phyloP scores from a whole-genome alignment of 371 early-diverging fungal species.

The Coemansia sp. region DNA sequence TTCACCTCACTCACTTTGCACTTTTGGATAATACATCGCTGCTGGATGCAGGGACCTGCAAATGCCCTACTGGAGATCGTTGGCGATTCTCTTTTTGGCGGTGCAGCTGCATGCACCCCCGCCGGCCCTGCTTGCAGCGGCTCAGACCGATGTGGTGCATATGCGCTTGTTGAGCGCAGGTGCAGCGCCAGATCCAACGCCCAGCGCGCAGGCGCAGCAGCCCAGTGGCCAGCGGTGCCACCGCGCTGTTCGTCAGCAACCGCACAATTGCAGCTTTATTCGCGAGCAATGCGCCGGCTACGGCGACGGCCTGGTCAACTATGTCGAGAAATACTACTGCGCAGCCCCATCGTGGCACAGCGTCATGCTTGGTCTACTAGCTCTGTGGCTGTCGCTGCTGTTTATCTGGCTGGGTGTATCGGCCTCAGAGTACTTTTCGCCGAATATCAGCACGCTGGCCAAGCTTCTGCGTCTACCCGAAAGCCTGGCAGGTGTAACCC shows the following conservation, averaged over 20 bases:
- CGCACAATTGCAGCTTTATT: slow-evolving; percentile 27
- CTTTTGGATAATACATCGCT: background rate
- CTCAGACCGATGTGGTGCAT: background rate
- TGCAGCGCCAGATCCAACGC: background rate
- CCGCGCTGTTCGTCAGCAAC: slow-evolving; percentile 11
- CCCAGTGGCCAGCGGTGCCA: slow-evolving; percentile 12
- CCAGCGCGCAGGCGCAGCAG: background rate
- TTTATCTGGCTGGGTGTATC: slow-evolving; percentile 53
- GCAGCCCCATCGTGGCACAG: slow-evolving; percentile 6
- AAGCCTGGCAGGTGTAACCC: slow-evolving; percentile 75
- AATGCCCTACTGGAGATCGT: slow-evolving; percentile 1
- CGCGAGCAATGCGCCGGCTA: slow-evolving; percentile 41
- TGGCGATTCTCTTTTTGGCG: slow-evolving; percentile 8
- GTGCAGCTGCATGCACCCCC: slow-evolving; percentile 4
- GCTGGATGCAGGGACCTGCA: slow-evolving; percentile 7
- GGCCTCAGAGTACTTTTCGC: slow-evolving; percentile 54
- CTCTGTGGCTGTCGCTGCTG: slow-evolving; percentile 42
- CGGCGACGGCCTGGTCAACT: slow-evolving; percentile 34
- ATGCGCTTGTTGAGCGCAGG: background rate
- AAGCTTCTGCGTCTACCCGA: slow-evolving; percentile 46
- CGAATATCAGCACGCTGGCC: slow-evolving; percentile 48
- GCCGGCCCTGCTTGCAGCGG: background rate
- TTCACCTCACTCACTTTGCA: background rate
- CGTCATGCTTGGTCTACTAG: slow-evolving; percentile 12
- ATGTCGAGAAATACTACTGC: slow-evolving; percentile 49